A percentile compares a stretch with the other conserved stretches of the same genome.
Evolutionary conservation across 1,284 basidiomycete genomes (phyloP).

Genomic region (Cryptococcus jaspeensis): DNA sequence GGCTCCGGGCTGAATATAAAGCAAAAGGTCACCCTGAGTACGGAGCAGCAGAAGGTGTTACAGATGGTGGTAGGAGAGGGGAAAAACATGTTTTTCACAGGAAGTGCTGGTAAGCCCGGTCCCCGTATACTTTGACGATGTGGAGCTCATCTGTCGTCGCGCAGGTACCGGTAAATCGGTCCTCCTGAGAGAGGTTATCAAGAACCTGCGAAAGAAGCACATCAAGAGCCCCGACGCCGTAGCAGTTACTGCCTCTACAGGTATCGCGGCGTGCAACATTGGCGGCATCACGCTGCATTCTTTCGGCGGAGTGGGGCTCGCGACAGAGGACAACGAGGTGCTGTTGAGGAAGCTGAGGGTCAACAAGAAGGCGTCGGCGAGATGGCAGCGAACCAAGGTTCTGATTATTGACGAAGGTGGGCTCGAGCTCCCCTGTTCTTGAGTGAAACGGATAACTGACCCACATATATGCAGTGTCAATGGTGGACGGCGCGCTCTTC

Average conservation of each 20-base stretch:
- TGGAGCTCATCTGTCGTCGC: background rate
- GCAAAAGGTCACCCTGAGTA: constrained; percentile 61
- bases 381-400: constrained; percentile 74
- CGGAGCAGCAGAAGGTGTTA: constrained; percentile 79
- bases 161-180: constrained; percentile 93
- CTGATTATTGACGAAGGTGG: constrained; percentile 93
- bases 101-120: constrained; percentile 75
- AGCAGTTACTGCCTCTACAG: constrained; percentile 83
- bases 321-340: constrained; percentile 64
- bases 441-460: constrained; percentile 54
- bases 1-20: constrained; percentile 37
- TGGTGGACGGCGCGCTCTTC: constrained; percentile 85
- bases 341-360: constrained; percentile 68
- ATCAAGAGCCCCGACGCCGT: constrained; percentile 59
- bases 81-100: constrained; percentile 92
- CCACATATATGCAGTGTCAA: constrained; percentile 67
- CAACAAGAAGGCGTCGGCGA: constrained; percentile 65
- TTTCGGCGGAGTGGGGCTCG: constrained; percentile 85
- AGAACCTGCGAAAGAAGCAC: constrained; percentile 58
- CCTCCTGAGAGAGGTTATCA: constrained; percentile 84
- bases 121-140: background rate
- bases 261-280: constrained; percentile 92
- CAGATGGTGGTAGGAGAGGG: constrained; percentile 65
- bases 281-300: constrained; percentile 91
- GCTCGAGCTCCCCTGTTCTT: constrained; percentile 10